Base-by-base conservation (phyloP, 2,329 filamentous ascomycete species). In the Stagonosporopsis tanaceti region DNA sequence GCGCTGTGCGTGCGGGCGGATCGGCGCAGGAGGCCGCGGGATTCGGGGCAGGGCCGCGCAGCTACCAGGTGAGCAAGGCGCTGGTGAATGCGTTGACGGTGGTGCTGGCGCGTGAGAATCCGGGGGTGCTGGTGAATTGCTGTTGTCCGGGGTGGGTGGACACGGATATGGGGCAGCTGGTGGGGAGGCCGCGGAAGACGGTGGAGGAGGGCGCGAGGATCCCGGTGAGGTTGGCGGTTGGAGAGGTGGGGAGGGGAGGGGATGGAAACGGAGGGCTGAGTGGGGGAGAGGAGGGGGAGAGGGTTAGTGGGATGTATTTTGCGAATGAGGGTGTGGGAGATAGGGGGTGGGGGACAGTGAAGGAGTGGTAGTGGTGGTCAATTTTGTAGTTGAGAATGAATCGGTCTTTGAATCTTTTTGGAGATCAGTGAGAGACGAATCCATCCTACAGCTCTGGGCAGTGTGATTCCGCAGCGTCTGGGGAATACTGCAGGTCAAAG, bases 61-160 rank as follows among this genome's bases (percentile, higher is more conserved):
- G 61, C 9, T 69, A 68, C 11, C 61, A 68, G 38, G 63, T 67
- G n/a, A 69, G 65, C 28, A 68, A 68, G 47, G 62, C 64, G n/a
- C 57, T 65, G 0, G 46, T 64, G 28, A 67, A 65, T 24, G 57
- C 62, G 1, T 22, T 68, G 0, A 66, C 64, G 0, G 44, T 67
- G 2, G 57, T 67, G 0, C 41, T 69, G 11, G 60, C 65, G 5
- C 39, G 47, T 6, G 38, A 63, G 14, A 38, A 64, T 28, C 30
- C 51, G 17, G 17, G 35, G 6, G 54, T 61, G 11, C 6, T 35
- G 17, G 32, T 70, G 0, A 61, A 63, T 56, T 61, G 55, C 53
- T 65, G 62, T 51, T 68, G 65, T 55, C 61, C 59, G 1, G 61
- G 59, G 2, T 61, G 58, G 58, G 59, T 61, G 4, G 42, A 57